phyloP scores from a whole-genome alignment of 192 early-diverging fungal genomes.

The Mortierella alpina region DNA sequence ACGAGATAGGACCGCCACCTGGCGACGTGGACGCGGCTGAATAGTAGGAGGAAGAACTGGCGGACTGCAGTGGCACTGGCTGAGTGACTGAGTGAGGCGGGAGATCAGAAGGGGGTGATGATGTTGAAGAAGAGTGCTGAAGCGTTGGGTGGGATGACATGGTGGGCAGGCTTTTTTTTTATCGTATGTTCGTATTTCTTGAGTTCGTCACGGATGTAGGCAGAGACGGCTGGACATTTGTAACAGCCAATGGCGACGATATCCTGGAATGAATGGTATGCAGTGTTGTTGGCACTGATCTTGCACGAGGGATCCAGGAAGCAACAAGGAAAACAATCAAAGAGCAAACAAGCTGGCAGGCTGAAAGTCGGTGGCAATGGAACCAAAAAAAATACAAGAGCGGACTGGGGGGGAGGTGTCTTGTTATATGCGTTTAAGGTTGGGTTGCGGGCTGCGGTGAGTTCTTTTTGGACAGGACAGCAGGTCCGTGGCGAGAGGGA shows the following conservation, averaged over 20 bases:
- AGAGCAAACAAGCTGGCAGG: neutral
- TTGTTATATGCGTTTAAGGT: too few species aligned
- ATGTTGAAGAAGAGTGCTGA: constrained; percentile 4
- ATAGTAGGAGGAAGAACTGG: neutral
- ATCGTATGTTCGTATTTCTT: neutral
- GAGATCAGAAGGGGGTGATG: constrained; percentile 23
- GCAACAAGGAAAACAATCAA: neutral
- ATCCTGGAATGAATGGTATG: neutral
- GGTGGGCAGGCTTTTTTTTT: neutral
- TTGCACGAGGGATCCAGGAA: neutral
- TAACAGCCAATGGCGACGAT: constrained; percentile 1
- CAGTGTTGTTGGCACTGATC: neutral
- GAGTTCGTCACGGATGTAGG: neutral
- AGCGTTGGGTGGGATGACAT: constrained; percentile 6
- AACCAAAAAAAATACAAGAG: neutral
- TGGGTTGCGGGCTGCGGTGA: too few species aligned
- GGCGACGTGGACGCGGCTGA: constrained; percentile 2
- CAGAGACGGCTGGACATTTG: constrained; percentile 22
- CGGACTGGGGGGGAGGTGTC: neutral
- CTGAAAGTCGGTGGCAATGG: too few species aligned
- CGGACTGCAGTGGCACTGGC: too few species aligned
- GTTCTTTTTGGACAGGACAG: too few species aligned
- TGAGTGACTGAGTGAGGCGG: constrained; percentile 7
- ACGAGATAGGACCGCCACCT: neutral
- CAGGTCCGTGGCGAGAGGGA: too few species aligned